A percentile compares a stretch with the other conserved stretches of the same genome.
Evolutionary conservation across 1,139 yeast species (phyloP).

Genomic region (Suhomyces anneliseae): DNA sequence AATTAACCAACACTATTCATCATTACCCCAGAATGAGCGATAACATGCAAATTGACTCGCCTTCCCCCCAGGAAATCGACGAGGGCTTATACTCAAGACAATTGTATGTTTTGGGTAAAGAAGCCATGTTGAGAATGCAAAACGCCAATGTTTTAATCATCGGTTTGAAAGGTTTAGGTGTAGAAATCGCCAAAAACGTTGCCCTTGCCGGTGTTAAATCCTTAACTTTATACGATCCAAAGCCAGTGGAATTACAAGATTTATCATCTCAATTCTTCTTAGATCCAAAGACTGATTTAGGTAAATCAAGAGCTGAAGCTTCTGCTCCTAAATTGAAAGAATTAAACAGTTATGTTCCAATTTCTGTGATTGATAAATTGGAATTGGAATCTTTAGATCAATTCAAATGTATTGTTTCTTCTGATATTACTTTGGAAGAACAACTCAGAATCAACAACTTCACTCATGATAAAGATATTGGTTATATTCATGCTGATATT

Average conservation of each 20-base stretch:
- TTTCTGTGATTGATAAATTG: slow-evolving; percentile 61
- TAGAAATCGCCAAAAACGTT: slow-evolving; percentile 94
- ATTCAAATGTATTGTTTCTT: slow-evolving; percentile 81
- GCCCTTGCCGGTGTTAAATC: slow-evolving; percentile 97
- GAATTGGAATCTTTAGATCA: slow-evolving; percentile 51
- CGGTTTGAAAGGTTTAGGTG: slow-evolving; percentile 89
- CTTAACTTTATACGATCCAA: slow-evolving; percentile 83
- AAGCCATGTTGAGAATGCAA: slow-evolving; percentile 98
- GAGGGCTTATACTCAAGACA: slow-evolving; percentile 96
- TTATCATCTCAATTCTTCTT: slow-evolving; percentile 89
- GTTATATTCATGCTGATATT: slow-evolving; percentile 77
- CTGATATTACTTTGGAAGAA: slow-evolving; percentile 72
- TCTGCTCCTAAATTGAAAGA: slow-evolving; percentile 70
- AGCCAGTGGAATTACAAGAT: slow-evolving; percentile 63
- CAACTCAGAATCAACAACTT: slow-evolving; percentile 74
- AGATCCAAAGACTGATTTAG: slow-evolving; percentile 60
- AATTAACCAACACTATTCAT: not conserved
- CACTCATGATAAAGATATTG: slow-evolving; percentile 72
- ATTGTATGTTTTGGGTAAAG: slow-evolving; percentile 89
- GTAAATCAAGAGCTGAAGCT: slow-evolving; percentile 72
- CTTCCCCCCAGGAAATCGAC: slow-evolving; percentile 63
- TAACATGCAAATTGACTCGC: slow-evolving; percentile 59
- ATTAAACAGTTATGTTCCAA: slow-evolving; percentile 86
- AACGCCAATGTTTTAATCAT: slow-evolving; percentile 82
- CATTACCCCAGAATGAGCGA: slow-evolving; percentile 22